A percentile compares a stretch with the other conserved stretches of the same genome.
Conservation (phyloP, 805 yeast genomes). For the Wickerhamiella siamensis region DNA sequence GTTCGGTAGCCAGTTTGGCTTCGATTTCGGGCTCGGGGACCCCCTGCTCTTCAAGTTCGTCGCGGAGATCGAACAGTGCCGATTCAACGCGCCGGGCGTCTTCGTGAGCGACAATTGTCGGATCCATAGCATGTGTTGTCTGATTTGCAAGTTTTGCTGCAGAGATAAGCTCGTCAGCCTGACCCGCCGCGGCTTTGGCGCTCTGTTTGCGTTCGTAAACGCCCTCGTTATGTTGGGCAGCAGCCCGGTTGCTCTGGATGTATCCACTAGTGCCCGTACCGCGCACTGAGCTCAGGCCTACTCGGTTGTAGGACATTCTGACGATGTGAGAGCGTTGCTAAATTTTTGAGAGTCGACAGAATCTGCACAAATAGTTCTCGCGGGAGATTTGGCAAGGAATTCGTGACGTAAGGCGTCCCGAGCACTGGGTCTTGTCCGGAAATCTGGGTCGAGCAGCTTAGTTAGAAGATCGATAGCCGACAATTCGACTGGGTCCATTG, state of each 20-base stretch:
- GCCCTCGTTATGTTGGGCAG: background rate
- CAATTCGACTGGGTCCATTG: background rate
- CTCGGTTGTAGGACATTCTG: constrained; percentile 25
- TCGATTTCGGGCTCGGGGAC: background rate
- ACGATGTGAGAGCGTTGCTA: background rate
- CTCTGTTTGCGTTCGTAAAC: constrained; percentile 1
- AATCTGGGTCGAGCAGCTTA: constrained; percentile 56
- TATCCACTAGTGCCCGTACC: constrained; percentile 27
- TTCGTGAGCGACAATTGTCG: constrained; percentile 19
- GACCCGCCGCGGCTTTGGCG: background rate
- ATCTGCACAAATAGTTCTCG: background rate
- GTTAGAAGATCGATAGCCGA: constrained; percentile 15
- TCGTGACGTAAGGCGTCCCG: constrained; percentile 46
- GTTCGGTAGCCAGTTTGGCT: background rate
- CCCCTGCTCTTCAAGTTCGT: constrained; percentile 7
- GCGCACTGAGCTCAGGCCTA: constrained; percentile 24
- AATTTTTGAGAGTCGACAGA: background rate
- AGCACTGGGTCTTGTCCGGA: constrained; percentile 50
- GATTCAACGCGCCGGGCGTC: constrained; percentile 7
- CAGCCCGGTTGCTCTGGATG: constrained; percentile 20
- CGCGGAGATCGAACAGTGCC: constrained; percentile 12
- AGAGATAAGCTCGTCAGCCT: background rate
- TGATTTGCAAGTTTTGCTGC: background rate
- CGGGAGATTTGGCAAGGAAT: constrained; percentile 31
- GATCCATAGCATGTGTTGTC: constrained; percentile 11